A percentile compares a stretch with the other conserved stretches of the same genome.
Conservation (phyloP, 2,329 filamentous ascomycete species). For the Penicillium freii region DNA sequence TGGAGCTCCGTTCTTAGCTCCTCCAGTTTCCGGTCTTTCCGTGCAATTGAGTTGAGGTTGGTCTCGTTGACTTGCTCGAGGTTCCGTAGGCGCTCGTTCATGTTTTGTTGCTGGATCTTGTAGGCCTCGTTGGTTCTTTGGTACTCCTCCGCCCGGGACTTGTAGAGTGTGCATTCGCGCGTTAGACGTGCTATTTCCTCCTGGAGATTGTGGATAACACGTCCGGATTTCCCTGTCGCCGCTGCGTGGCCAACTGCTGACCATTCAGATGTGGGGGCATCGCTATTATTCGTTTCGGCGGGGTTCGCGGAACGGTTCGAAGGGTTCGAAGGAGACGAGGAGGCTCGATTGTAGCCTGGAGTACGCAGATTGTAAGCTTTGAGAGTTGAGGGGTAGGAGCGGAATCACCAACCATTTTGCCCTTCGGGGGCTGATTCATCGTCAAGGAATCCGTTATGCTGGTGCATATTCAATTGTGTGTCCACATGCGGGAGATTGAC, state of each 20-base stretch:
- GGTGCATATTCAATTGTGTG: constrained; percentile 45
- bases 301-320: constrained; percentile 18
- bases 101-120: constrained; percentile 46
- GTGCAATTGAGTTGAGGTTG: constrained; percentile 46
- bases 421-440: constrained; percentile 23
- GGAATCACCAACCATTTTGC: constrained; percentile 26
- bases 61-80: constrained; percentile 49
- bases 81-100: constrained; percentile 47
- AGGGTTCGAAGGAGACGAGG: constrained; percentile 18
- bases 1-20: constrained; percentile 44
- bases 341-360: constrained; percentile 12
- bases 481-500: constrained; percentile 43
- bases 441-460: constrained; percentile 41
- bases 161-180: constrained; percentile 47
- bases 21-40: constrained; percentile 50
- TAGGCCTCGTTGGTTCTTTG: constrained; percentile 48
- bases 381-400: neutral
- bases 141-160: constrained; percentile 47
- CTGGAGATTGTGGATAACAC: constrained; percentile 52
- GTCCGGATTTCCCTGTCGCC: constrained; percentile 50
- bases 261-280: constrained; percentile 42
- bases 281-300: constrained; percentile 28
- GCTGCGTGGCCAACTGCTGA: constrained; percentile 51
- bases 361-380: constrained; percentile 2
- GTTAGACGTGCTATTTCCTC: constrained; percentile 51